phyloP scores from a whole-genome alignment of 257 asterid species.

The Ilex aquifolium region DNA sequence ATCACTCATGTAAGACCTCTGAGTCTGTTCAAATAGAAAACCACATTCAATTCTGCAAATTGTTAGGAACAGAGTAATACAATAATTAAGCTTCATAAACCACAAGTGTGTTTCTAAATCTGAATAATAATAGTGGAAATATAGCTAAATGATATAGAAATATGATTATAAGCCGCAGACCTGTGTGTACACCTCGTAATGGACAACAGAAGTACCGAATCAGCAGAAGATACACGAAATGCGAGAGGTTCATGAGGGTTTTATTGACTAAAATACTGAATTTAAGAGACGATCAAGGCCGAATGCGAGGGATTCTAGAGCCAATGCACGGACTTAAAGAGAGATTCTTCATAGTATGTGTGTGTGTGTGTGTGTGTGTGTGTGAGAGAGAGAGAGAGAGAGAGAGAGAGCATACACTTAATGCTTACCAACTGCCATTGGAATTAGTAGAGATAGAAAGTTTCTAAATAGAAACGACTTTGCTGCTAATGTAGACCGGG shows the following conservation, averaged over 20 bases:
- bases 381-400: conserved; percentile 21
- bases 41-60: too few species aligned
- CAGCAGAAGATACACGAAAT: not conserved
- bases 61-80: too few species aligned
- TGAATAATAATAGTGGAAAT: too few species aligned
- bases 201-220: not conserved
- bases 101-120: too few species aligned
- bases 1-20: too few species aligned
- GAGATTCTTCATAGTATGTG: not conserved
- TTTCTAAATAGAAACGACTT: conserved; percentile 34
- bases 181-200: too few species aligned
- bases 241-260: conserved; percentile 1
- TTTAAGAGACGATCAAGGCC: not conserved
- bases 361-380: too few species aligned
- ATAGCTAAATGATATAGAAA: too few species aligned
- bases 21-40: too few species aligned
- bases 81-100: too few species aligned
- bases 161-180: too few species aligned
- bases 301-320: conserved; percentile 14
- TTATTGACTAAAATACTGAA: too few species aligned
- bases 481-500: conserved; percentile 16
- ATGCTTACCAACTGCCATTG: conserved; percentile 62
- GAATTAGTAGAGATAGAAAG: not conserved
- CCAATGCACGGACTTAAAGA: conserved; percentile 5
- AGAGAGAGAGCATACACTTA: conserved; percentile 33